phyloP scores from a whole-genome alignment of 352 stramenopile genomes.

The Chrysophaeum taylorii region DNA sequence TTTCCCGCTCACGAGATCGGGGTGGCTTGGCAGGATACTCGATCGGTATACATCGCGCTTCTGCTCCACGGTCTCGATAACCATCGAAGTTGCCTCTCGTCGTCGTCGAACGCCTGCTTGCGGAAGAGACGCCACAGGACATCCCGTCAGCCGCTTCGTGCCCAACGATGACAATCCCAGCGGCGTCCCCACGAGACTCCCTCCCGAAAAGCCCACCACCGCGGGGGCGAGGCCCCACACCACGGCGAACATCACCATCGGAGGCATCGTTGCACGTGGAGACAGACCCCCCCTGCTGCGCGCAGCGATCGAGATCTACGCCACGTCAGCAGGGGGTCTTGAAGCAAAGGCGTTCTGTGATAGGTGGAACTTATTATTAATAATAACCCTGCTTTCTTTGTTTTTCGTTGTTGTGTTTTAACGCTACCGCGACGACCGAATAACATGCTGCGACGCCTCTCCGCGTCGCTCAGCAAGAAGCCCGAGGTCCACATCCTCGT shows the following conservation, averaged over 20 bases:
- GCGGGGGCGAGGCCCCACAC: too few relatives aligned
- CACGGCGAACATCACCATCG: too few relatives aligned
- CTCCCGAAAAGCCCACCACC: too few relatives aligned
- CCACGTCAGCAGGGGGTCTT: not conserved
- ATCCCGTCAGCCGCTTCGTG: not conserved
- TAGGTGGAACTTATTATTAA: too few relatives aligned
- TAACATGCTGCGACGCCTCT: not conserved
- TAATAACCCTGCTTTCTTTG: too few relatives aligned
- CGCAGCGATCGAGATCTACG: not conserved
- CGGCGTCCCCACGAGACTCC: too few relatives aligned
- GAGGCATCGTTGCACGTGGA: too few relatives aligned
- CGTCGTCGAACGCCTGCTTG: too few relatives aligned
- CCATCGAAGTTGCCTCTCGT: not conserved
- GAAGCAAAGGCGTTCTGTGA: too few relatives aligned
- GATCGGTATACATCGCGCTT: not conserved
- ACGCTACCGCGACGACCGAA: not conserved
- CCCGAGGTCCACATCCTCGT: conserved; percentile 42
- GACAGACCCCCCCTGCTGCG: too few relatives aligned
- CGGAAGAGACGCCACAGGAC: not conserved
- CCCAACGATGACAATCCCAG: too few relatives aligned
- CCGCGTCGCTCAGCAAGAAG: not conserved
- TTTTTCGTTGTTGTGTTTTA: not conserved
- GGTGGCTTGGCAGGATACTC: conserved; percentile 44
- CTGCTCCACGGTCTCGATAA: not conserved
- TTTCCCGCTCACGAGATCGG: conserved; percentile 47